Evolutionary conservation across 225 moss, liverwort and hornwort species (phyloP), one percentile per base, ranked within the genome.

Genomic region (Takakia lepidozioides): DNA sequence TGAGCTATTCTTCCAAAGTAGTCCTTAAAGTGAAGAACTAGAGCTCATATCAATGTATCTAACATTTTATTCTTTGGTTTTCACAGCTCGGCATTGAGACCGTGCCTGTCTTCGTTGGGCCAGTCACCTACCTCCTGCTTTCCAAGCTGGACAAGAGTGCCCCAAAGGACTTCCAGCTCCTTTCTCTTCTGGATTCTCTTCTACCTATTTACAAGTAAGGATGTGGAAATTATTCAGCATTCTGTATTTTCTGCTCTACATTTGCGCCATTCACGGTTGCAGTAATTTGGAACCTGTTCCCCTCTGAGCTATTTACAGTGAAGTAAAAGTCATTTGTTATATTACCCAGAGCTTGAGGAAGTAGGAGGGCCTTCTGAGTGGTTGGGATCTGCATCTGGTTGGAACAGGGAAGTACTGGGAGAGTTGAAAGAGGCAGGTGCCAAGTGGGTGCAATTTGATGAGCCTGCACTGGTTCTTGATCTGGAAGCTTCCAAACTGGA

Each of bases 151-250:
- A 75, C 27, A 84, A 79, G 59, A 57, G 14, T 38, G 87, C 87
- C 0, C 74, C 82, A 0, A 84, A 87, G 82, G 65, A 63, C 11
- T 92, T 92, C 40, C 69, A 82, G n/a, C 69, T 78, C 0, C 61
- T 87, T 4, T 64, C 79, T 1, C 79, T 92, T 8, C 61, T 92
- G 2, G 79, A 92, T 41, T 67, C 70, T 32, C 37, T 87, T 15
- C 64, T 92, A 3, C 87, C 87, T 7, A 64, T 92, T 3, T 92
- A 92, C 78, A 92, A 79, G 86, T 90, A 47, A 82, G 85, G 53
- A 1, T 44, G 34, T 18, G 30, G 3, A 32, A 32, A 32, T 32
- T 11, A 7, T 32, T 32, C 32, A 32, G 32, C 17, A 10, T 40
- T 41, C 6, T 18, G 10, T 21, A 1, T 32, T 37, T 22, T 18